Conservation (phyloP, 2,329 filamentous ascomycete species). For the Apiospora pterosperma region DNA sequence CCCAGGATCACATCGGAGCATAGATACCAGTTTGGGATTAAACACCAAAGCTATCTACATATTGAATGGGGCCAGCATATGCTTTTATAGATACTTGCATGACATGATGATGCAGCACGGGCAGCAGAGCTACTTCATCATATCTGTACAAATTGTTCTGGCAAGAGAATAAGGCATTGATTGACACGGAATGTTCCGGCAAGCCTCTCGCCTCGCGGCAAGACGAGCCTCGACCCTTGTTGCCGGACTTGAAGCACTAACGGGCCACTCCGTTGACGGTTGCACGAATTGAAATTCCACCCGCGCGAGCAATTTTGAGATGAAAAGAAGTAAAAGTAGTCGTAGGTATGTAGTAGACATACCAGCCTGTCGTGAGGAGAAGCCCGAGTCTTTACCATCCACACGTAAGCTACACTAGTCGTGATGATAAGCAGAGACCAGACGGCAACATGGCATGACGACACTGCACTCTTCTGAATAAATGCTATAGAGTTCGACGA, state of each 20-base stretch:
- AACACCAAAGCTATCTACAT: constrained; percentile 1
- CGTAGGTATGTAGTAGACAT: too few species aligned
- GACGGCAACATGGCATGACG: background rate
- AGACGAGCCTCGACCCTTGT: background rate
- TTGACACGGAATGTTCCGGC: background rate
- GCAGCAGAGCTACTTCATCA: background rate
- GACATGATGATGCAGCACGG: background rate
- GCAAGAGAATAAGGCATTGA: background rate
- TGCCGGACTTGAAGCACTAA: too few species aligned
- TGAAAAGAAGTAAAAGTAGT: too few species aligned
- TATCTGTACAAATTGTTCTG: background rate
- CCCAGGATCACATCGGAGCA: constrained; percentile 7
- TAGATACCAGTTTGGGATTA: constrained; percentile 8
- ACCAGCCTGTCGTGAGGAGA: background rate
- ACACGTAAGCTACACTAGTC: background rate
- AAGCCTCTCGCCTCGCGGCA: background rate
- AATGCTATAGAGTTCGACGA: background rate
- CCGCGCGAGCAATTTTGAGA: background rate
- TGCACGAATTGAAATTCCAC: too few species aligned
- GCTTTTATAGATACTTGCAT: background rate
- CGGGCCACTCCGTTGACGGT: background rate
- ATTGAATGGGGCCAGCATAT: background rate
- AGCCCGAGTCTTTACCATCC: background rate
- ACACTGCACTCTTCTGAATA: background rate
- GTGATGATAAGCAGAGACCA: background rate